Conservation (phyloP, 1,284 basidiomycete species). For the Exobasidium cylindrosporum region DNA sequence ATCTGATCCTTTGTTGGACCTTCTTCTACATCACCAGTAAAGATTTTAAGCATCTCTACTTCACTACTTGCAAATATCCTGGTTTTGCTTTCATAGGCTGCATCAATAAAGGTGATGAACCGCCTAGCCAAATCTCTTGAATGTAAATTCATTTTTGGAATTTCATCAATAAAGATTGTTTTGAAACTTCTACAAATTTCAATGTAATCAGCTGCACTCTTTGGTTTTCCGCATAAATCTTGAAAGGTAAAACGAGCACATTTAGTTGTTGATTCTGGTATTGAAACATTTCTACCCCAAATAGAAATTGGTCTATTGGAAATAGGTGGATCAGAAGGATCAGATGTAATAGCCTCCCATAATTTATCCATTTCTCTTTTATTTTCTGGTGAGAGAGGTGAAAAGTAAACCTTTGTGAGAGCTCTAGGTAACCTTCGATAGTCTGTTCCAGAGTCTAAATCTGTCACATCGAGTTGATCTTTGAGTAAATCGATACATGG, state of each 20-base stretch:
- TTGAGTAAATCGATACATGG: constrained; percentile 94
- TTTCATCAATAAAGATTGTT: constrained; percentile 81
- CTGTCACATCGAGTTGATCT: constrained; percentile 76
- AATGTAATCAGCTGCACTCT: constrained; percentile 92
- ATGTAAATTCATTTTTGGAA: constrained; percentile 79
- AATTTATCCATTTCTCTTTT: constrained; percentile 73
- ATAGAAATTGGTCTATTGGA: constrained; percentile 69
- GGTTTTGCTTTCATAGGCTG: constrained; percentile 58
- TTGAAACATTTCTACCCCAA: constrained; percentile 79
- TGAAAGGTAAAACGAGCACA: constrained; percentile 85
- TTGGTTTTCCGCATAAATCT: constrained; percentile 81
- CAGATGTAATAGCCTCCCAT: constrained; percentile 69
- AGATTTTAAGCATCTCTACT: constrained; percentile 50
- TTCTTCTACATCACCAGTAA: constrained; percentile 28
- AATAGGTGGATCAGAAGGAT: constrained; percentile 63
- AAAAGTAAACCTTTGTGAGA: constrained; percentile 85
- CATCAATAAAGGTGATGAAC: constrained; percentile 97
- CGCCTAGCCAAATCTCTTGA: constrained; percentile 79
- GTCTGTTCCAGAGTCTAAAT: constrained; percentile 93
- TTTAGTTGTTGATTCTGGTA: constrained; percentile 63
- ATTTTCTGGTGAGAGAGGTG: constrained; percentile 68
- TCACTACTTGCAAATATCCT: constrained; percentile 42
- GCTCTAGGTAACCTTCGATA: constrained; percentile 41
- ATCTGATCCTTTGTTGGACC: constrained; percentile 42
- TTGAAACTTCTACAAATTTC: constrained; percentile 84